Conservation (phyloP, 257 asterid genomes). For the Solanum clarkiae region DNA sequence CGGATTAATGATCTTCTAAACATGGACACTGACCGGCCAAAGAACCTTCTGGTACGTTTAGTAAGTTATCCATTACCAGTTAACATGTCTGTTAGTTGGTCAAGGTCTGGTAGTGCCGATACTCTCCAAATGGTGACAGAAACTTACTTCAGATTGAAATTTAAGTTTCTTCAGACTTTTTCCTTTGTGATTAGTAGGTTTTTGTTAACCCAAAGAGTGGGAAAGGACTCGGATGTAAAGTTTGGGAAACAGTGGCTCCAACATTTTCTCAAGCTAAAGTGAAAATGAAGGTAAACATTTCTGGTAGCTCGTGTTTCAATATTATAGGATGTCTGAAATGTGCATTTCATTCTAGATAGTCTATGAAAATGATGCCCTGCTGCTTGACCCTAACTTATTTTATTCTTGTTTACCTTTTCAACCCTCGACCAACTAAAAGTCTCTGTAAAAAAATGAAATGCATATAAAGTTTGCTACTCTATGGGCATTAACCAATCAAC, state of each 20-base stretch:
- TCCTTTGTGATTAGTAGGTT: conserved; percentile 49
- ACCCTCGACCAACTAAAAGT: background rate
- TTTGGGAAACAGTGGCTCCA: conserved; percentile 89
- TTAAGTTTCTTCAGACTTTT: background rate
- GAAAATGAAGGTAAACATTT: conserved; percentile 54
- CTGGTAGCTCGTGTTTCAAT: background rate
- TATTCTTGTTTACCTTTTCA: background rate
- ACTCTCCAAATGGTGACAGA: background rate
- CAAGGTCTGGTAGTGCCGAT: background rate
- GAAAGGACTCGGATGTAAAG: conserved; percentile 65
- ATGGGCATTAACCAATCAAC: background rate
- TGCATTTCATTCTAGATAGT: background rate
- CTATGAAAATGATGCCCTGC: background rate
- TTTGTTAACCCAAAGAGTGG: conserved; percentile 93
- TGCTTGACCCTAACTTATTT: background rate
- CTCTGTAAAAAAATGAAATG: background rate
- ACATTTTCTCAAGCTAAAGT: conserved; percentile 77
- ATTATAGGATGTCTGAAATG: background rate
- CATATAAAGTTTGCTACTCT: background rate
- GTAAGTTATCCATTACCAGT: background rate
- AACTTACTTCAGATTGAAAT: conserved; percentile 10
- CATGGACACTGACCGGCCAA: conserved; percentile 51
- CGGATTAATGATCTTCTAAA: conserved; percentile 33
- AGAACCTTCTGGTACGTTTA: conserved; percentile 75
- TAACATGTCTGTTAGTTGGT: background rate